phyloP scores from a whole-genome alignment of 2,329 filamentous ascomycete species.

The Leptosphaerulina australis region DNA sequence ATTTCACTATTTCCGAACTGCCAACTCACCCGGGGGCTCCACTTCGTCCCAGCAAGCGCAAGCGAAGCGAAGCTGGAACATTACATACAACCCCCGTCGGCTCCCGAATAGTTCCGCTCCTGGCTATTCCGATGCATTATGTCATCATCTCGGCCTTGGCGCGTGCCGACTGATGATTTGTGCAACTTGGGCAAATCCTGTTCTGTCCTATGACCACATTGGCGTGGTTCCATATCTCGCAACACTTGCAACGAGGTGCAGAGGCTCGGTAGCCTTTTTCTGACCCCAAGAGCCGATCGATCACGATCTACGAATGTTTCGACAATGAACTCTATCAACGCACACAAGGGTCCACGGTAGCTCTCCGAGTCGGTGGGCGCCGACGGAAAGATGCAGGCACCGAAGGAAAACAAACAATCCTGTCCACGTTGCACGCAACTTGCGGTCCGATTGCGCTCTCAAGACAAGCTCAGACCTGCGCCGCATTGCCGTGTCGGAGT shows the following conservation, averaged over 20 bases:
- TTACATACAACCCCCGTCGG: conserved; percentile 15
- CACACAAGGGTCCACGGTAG: conserved; percentile 8
- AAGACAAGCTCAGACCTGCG: neutral
- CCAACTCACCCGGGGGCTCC: conserved; percentile 12
- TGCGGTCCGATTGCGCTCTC: neutral
- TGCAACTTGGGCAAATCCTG: conserved; percentile 14
- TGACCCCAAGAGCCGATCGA: conserved; percentile 4
- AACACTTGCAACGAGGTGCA: neutral
- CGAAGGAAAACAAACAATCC: neutral
- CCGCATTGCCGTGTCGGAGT: conserved; percentile 5
- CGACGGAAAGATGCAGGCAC: conserved; percentile 9
- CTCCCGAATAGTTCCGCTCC: conserved; percentile 16
- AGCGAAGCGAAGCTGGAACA: conserved; percentile 7
- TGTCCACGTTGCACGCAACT: conserved; percentile 3
- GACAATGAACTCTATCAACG: conserved; percentile 3
- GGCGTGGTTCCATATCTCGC: conserved; percentile 21
- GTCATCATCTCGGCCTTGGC: conserved; percentile 22
- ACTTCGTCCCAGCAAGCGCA: conserved; percentile 14
- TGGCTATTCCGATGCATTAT: conserved; percentile 24
- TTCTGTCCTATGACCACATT: conserved; percentile 32
- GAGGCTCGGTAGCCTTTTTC: conserved; percentile 15
- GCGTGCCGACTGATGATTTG: conserved; percentile 19
- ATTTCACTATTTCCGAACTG: conserved; percentile 14
- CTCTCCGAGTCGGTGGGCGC: conserved; percentile 5
- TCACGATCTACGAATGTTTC: conserved; percentile 8